Conservation (phyloP, 2,329 filamentous ascomycete genomes). For the Aspergillus hortae region DNA sequence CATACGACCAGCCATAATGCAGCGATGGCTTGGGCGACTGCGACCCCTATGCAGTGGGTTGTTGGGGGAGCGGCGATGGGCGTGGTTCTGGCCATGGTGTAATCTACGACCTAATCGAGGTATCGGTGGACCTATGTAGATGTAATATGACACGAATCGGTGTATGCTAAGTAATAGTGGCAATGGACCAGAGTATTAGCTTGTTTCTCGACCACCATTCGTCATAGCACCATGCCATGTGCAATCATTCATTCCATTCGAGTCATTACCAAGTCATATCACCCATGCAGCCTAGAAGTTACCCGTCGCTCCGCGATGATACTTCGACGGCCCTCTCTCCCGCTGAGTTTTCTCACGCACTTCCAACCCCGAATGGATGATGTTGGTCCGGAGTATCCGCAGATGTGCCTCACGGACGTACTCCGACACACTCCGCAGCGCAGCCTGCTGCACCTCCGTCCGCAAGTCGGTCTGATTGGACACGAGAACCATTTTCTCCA, state of each 20-base stretch:
- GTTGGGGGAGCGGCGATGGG: constrained; percentile 24
- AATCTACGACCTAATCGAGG: constrained; percentile 1
- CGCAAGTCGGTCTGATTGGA: constrained; percentile 66
- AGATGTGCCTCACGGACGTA: constrained; percentile 75
- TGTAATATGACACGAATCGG: background rate
- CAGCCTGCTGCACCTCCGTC: constrained; percentile 64
- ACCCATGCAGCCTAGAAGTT: background rate
- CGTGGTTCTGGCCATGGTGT: constrained; percentile 24
- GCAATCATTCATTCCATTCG: too few relatives aligned
- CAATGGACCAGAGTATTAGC: too few relatives aligned
- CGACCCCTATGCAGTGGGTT: constrained; percentile 19
- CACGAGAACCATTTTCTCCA: constrained; percentile 75
- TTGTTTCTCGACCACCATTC: too few relatives aligned
- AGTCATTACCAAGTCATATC: background rate
- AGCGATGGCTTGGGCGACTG: constrained; percentile 17
- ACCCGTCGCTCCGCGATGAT: background rate
- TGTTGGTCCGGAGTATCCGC: constrained; percentile 72
- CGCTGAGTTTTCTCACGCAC: constrained; percentile 43
- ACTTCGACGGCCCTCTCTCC: constrained; percentile 7
- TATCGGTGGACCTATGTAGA: background rate
- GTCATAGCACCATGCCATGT: too few relatives aligned
- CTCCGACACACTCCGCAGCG: constrained; percentile 63
- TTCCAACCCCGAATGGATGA: constrained; percentile 72
- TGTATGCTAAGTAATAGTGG: too few relatives aligned
- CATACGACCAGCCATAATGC: constrained; percentile 19